Conservation (phyloP, 2,329 filamentous ascomycete genomes). For the Teratosphaeria destructans region DNA sequence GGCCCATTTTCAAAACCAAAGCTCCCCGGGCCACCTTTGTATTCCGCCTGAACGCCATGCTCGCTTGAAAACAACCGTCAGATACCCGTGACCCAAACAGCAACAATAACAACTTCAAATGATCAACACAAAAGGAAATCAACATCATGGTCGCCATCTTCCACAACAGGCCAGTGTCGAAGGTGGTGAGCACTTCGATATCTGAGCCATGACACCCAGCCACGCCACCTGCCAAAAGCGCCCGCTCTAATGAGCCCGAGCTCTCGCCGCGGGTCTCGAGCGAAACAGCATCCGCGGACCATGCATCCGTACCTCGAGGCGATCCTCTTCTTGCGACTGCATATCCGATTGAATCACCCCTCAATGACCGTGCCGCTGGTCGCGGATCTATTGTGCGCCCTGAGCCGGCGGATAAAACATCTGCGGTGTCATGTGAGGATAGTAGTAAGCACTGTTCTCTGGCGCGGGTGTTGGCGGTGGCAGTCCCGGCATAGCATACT, state of each 20-base stretch:
- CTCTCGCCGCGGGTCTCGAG: background rate
- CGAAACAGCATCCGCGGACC: background rate
- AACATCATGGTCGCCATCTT: background rate
- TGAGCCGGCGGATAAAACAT: conserved; percentile 1
- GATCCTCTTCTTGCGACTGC: background rate
- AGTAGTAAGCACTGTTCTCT: conserved; percentile 2
- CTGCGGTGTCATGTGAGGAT: conserved; percentile 2
- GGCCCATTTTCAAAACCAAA: background rate
- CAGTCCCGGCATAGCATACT: conserved; percentile 24
- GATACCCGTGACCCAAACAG: background rate
- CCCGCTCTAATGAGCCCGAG: background rate
- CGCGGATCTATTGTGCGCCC: background rate
- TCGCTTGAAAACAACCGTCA: background rate
- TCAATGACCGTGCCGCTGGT: background rate
- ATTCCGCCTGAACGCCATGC: background rate
- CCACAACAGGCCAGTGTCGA: background rate
- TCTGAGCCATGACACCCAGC: background rate
- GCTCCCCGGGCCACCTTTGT: background rate
- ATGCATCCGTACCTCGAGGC: background rate
- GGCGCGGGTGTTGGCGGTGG: conserved; percentile 11
- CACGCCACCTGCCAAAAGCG: background rate
- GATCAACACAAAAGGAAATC: background rate
- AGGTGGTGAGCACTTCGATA: background rate
- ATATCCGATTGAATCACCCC: background rate
- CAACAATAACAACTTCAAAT: background rate